phyloP scores from a whole-genome alignment of 805 yeast genomes.

The Candida parachauliodes region DNA sequence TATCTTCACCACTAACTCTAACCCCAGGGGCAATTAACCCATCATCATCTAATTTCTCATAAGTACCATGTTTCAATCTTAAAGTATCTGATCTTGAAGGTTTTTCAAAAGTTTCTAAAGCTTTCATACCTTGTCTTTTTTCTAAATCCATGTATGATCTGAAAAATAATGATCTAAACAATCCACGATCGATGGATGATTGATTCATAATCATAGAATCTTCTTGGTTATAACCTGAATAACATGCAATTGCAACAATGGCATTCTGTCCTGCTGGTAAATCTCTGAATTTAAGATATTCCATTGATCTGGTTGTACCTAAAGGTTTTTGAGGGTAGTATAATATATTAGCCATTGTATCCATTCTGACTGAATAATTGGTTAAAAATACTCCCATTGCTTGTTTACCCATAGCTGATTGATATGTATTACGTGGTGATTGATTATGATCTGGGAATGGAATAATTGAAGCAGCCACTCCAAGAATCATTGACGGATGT shows the following conservation, averaged over 20 bases:
- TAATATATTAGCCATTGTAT: slow-evolving; percentile 96
- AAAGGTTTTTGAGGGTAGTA: slow-evolving; percentile 98
- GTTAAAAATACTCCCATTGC: slow-evolving; percentile 99
- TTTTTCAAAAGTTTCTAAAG: slow-evolving; percentile 95
- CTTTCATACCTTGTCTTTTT: slow-evolving; percentile 97
- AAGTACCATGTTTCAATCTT: slow-evolving; percentile 95
- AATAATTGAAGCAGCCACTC: slow-evolving; percentile 97
- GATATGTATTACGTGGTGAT: slow-evolving; percentile 98
- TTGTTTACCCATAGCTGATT: slow-evolving; percentile 99
- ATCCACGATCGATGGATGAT: slow-evolving; percentile 93
- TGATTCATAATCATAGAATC: slow-evolving; percentile 99
- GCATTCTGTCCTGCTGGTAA: slow-evolving; percentile 99
- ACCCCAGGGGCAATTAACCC: slow-evolving; percentile 98
- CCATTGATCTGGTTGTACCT: slow-evolving; percentile 98
- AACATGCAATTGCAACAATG: slow-evolving; percentile 95
- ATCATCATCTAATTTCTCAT: slow-evolving; percentile 96
- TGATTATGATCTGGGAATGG: slow-evolving; percentile 99
- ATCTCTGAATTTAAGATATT: slow-evolving; percentile 93
- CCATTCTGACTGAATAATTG: slow-evolving; percentile 95
- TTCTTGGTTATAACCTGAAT: slow-evolving; percentile 98
- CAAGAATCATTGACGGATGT: slow-evolving; percentile 97
- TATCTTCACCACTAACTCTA: slow-evolving; percentile 98
- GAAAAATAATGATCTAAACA: slow-evolving; percentile 92
- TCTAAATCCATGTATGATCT: slow-evolving; percentile 99
- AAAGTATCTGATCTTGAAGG: slow-evolving; percentile 93